Evolutionary conservation across 192 early-diverging fungal species (phyloP).

Genomic region (Neocallimastix lanati): DNA sequence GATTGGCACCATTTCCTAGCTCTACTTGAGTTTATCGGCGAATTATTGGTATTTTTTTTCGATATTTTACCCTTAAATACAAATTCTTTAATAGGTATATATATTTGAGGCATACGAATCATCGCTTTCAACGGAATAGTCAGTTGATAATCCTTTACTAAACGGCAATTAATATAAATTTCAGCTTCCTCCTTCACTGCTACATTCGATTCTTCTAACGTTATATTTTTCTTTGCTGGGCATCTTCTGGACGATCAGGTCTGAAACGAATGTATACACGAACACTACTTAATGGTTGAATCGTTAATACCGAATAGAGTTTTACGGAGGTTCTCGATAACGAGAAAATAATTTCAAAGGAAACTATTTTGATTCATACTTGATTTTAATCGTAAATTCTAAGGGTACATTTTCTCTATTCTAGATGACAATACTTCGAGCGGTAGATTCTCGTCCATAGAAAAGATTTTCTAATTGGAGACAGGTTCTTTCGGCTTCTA

Average conservation of each 20-base stretch:
- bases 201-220: conserved; percentile 24
- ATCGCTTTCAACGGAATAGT: conserved; percentile 40
- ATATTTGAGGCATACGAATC: too few species aligned
- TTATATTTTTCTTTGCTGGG: neutral
- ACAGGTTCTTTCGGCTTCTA: too few species aligned
- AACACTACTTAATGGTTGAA: conserved; percentile 37
- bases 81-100: conserved; percentile 11
- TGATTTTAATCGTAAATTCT: too few species aligned
- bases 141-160: conserved; percentile 66
- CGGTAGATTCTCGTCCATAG: too few species aligned
- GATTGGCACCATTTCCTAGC: neutral
- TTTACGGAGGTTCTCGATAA: too few species aligned
- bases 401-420: conserved; percentile 57
- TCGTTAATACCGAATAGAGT: too few species aligned
- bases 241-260: conserved; percentile 7
- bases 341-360: conserved; percentile 56
- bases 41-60: too few species aligned
- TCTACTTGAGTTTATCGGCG: neutral
- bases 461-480: too few species aligned
- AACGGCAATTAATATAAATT: too few species aligned
- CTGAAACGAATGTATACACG: conserved; percentile 50
- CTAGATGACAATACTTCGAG: conserved; percentile 48
- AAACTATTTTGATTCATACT: conserved; percentile 38
- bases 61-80: conserved; percentile 14
- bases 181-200: conserved; percentile 50